Percentiles rank a stretch among this genome's conserved stretches.
Evolutionary conservation across 1,284 basidiomycete species (phyloP).

Genomic region (Phellopilus nigrolimitatus): DNA sequence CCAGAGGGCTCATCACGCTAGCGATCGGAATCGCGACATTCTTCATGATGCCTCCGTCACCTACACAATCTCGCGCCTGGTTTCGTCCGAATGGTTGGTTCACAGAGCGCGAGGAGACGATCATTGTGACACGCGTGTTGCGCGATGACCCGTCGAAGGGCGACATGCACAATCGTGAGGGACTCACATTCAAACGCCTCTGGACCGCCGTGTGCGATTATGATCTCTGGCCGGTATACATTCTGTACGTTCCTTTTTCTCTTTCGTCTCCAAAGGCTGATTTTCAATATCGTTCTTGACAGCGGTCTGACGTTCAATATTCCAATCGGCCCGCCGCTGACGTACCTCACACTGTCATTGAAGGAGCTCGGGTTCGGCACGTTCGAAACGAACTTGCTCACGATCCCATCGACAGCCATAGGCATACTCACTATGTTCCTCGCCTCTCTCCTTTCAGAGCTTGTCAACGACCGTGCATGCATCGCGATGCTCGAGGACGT

Average conservation of each 20-base stretch:
- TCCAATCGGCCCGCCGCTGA: constrained; percentile 42
- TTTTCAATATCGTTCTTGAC: background rate
- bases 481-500: constrained; percentile 45
- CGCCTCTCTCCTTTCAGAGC: constrained; percentile 43
- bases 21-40: constrained; percentile 53
- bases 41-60: constrained; percentile 63
- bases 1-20: constrained; percentile 47
- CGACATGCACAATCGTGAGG: constrained; percentile 78
- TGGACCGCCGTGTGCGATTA: constrained; percentile 57
- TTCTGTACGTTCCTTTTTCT: constrained; percentile 35
- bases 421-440: constrained; percentile 41
- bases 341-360: constrained; percentile 60
- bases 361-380: constrained; percentile 59
- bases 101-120: constrained; percentile 47
- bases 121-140: too few species aligned
- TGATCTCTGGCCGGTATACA: constrained; percentile 67
- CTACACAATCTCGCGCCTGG: constrained; percentile 64
- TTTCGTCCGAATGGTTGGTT: constrained; percentile 72
- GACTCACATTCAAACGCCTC: constrained; percentile 47
- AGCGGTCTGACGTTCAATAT: constrained; percentile 45
- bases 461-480: constrained; percentile 40
- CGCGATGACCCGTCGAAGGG: constrained; percentile 62
- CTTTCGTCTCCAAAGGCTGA: too few species aligned
- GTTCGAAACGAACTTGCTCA: constrained; percentile 55
- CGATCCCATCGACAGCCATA: constrained; percentile 46